Conservation (phyloP, 176 grass and related monocot species). For the Hyparrhenia diplandra region DNA sequence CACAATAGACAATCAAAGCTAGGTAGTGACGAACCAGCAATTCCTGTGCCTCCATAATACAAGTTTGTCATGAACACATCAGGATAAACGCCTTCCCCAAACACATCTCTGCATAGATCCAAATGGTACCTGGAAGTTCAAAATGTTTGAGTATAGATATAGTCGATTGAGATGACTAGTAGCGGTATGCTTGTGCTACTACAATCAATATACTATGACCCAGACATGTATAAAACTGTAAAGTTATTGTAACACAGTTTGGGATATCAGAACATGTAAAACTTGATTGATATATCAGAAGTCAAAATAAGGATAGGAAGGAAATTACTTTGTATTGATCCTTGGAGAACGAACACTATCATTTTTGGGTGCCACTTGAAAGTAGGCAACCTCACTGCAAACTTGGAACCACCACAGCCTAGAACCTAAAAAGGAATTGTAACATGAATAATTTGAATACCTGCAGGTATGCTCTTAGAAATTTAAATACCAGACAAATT, state of each 20-base stretch:
- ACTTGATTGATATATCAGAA: neutral
- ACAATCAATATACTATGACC: too few species aligned
- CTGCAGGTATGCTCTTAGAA: neutral
- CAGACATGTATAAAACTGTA: too few species aligned
- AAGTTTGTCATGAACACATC: conserved; percentile 95
- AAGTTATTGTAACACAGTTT: too few species aligned
- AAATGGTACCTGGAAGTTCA: conserved; percentile 84
- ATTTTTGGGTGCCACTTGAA: conserved; percentile 87
- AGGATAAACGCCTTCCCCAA: conserved; percentile 84
- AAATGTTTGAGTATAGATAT: too few species aligned
- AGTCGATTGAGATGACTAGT: too few species aligned
- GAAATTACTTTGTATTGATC: conserved; percentile 63
- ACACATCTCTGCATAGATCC: conserved; percentile 87
- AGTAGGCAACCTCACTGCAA: conserved; percentile 94
- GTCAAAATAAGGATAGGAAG: neutral
- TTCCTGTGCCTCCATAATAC: conserved; percentile 82
- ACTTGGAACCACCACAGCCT: conserved; percentile 99
- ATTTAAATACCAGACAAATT: conserved; percentile 2
- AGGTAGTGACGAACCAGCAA: conserved; percentile 66
- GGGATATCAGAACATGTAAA: neutral
- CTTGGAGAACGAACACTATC: conserved; percentile 76
- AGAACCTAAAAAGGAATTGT: conserved; percentile 47
- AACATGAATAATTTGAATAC: conserved; percentile 16
- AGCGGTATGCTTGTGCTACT: too few species aligned
- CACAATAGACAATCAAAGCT: too few species aligned